A percentile compares a stretch with the other conserved stretches of the same genome.
phyloP scores from a whole-genome alignment of 345 rosid species.

The Syzygium aromaticum region DNA sequence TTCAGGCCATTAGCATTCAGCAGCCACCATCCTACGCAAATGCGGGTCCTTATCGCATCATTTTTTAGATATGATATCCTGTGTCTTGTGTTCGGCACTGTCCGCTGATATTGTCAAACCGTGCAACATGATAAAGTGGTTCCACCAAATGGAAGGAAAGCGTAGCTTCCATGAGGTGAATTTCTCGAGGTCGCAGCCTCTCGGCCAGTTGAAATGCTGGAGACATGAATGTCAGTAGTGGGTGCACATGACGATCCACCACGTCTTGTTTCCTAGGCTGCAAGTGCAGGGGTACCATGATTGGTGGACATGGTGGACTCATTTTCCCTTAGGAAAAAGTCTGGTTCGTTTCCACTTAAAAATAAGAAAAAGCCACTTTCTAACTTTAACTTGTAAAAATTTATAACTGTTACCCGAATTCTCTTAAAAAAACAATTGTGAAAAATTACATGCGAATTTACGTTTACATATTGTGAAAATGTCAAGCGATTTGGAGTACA shows the following conservation, averaged over 20 bases:
- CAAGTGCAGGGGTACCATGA: neutral
- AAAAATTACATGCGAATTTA: neutral
- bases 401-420: neutral
- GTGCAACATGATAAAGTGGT: neutral
- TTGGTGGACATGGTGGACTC: neutral
- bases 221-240: neutral
- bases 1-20: neutral
- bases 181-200: neutral
- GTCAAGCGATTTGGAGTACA: neutral
- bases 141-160: neutral
- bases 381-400: neutral
- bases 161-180: neutral
- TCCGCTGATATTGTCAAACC: neutral
- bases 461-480: neutral
- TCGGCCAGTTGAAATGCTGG: neutral
- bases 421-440: neutral
- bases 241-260: neutral
- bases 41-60: neutral
- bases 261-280: neutral
- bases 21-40: neutral
- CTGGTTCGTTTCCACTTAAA: neutral
- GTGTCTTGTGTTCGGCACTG: neutral
- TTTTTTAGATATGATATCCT: neutral
- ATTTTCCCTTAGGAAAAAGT: neutral
- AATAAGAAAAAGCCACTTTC: neutral